These are phyloP conservation scores for Conticribra guillardii DNA, from an alignment of 108 stramenopile species.

Conservation along the genomic window DNA sequence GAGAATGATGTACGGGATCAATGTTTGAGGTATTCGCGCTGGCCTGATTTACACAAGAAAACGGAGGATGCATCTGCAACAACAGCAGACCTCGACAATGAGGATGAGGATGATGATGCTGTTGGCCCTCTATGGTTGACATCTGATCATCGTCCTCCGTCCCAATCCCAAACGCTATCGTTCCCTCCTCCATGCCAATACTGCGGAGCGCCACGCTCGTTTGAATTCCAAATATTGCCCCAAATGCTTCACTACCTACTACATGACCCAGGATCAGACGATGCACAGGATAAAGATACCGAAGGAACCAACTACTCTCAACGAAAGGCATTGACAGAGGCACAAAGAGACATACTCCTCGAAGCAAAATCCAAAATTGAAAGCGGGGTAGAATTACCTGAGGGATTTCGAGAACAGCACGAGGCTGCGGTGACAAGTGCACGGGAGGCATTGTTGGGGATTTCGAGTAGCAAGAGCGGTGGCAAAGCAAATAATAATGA, in stretches of 20 bases:
- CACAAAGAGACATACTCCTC: conserved; percentile 55
- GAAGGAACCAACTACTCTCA: conserved; percentile 3
- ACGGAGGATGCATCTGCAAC: background rate
- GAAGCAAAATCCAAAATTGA: conserved; percentile 51
- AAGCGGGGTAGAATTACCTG: conserved; percentile 61
- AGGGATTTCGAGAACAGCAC: conserved; percentile 66
- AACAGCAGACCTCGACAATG: conserved; percentile 6
- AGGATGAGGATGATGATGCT: conserved; percentile 19
- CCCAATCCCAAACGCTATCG: background rate
- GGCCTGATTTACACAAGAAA: conserved; percentile 43
- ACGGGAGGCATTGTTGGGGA: conserved; percentile 24
- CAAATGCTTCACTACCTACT: conserved; percentile 84
- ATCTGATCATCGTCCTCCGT: conserved; percentile 56
- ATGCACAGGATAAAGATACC: background rate
- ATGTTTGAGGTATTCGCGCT: conserved; percentile 79
- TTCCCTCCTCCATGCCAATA: conserved; percentile 64
- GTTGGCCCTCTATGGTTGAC: conserved; percentile 71
- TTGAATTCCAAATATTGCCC: conserved; percentile 90
- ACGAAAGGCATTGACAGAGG: conserved; percentile 42
- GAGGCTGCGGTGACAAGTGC: conserved; percentile 60
- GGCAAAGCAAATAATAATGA: conserved; percentile 16
- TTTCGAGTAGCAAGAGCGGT: conserved; percentile 39
- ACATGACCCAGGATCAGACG: conserved; percentile 25
- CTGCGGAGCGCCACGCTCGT: conserved; percentile 72
- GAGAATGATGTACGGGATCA: conserved; percentile 71